Evolutionary conservation across 2,329 filamentous ascomycete species (phyloP), one percentile per base, ranked within the genome.

Genomic region (Cercospora berteroae): DNA sequence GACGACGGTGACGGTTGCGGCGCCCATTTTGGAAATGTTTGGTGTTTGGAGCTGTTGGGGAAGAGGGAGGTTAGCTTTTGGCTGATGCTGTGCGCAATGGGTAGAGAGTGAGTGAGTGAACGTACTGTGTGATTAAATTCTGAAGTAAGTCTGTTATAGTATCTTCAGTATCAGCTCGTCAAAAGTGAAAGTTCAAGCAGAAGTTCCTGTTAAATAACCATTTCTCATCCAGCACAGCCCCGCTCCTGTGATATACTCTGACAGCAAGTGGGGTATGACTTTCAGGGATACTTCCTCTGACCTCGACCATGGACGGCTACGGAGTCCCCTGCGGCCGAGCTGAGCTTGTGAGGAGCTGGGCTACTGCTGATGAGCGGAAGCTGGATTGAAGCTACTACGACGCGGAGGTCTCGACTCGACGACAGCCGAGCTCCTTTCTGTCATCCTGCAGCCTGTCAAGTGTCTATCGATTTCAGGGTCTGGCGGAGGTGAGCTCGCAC

Each of bases 1-100:
- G 72, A 78, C 67, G 70, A 79, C 76, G 59, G 74, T 76, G 61
- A 72, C 66, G 65, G 71, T 73, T 60, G 74, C 71, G 52, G 57
- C 48, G 27, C 59, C 29, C 33, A 61, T 57, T 25, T 20, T 31
- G 62, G 52, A n/a, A n/a, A n/a, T 67, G n/a, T 18, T 56, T 70
- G 29, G 3, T 33, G 23, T 12, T 33, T 12, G 5, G 33, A 42
- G 36, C 36, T 42, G 16, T 42, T 16, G 6, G 13, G 36, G 36
- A n/a, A 7, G 7, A 16, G 5, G n/a, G 16, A 33, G 31, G 3
- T 31, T 4, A 31, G n/a, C n/a, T n/a, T n/a, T n/a, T n/a, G n/a
- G n/a, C n/a, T n/a, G n/a, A n/a, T n/a, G n/a, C n/a, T n/a, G n/a
- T n/a, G n/a, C n/a, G n/a, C n/a, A n/a, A n/a, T n/a, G n/a, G n/a